Evolutionary conservation across 73 alveolate genomes (phyloP).

Genomic region (Blepharisma stoltei): DNA sequence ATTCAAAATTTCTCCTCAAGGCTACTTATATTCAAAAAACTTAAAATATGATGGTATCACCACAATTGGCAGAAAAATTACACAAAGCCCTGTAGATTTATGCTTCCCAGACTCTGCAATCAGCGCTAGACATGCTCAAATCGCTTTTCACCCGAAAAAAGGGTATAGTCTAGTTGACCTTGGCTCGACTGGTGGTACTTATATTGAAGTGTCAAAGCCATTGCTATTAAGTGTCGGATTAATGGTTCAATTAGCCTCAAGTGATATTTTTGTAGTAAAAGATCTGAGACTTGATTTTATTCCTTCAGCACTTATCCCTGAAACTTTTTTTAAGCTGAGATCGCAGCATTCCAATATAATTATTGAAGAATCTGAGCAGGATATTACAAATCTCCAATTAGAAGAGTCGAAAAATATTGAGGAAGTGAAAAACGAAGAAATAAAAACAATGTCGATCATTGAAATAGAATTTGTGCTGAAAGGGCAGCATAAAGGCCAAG

Average conservation of each 20-base stretch:
- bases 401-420: not conserved
- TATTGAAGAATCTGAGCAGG: too few relatives aligned
- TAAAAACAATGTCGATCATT: not conserved
- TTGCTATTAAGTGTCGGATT: not conserved
- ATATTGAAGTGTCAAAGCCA: not conserved
- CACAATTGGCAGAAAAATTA: not conserved
- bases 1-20: not conserved
- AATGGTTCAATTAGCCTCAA: conserved; percentile 9
- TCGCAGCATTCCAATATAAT: too few relatives aligned
- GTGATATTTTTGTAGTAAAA: not conserved
- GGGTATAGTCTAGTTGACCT: not conserved
- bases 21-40: not conserved
- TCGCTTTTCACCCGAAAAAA: not conserved
- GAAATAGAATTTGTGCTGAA: conserved; percentile 15
- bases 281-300: not conserved
- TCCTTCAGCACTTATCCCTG: too few relatives aligned
- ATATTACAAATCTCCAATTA: too few relatives aligned
- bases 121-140: not conserved
- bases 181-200: conserved; percentile 16
- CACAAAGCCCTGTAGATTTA: not conserved
- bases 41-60: not conserved
- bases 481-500: conserved; percentile 5
- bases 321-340: too few relatives aligned
- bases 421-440: not conserved
- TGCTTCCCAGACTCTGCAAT: not conserved